phyloP scores from a whole-genome alignment of 352 stramenopile genomes.

The Phytophthora lateralis region DNA sequence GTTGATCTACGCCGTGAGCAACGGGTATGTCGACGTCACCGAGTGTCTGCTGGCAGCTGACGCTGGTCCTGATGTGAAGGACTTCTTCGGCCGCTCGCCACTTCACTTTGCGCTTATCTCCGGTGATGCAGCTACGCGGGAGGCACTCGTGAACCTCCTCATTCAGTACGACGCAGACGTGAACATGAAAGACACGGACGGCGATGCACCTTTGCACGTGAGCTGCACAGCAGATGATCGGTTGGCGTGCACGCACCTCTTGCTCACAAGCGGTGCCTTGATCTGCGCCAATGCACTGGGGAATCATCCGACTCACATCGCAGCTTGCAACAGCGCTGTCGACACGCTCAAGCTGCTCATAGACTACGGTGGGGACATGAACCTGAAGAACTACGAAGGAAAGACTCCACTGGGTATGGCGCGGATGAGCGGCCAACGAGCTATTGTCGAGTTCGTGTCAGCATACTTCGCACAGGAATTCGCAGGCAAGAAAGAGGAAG shows the following conservation, averaged over 20 bases:
- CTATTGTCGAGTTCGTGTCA: constrained; percentile 64
- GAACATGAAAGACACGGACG: constrained; percentile 72
- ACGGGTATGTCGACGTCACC: constrained; percentile 52
- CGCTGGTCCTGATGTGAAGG: constrained; percentile 58
- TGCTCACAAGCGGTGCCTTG: constrained; percentile 61
- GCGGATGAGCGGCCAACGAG: constrained; percentile 64
- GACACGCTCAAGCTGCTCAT: constrained; percentile 71
- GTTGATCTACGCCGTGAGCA: constrained; percentile 79
- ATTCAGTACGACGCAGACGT: constrained; percentile 76
- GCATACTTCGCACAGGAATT: constrained; percentile 66
- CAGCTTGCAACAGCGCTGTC: constrained; percentile 62
- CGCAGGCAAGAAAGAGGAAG: constrained; percentile 8
- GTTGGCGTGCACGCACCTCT: constrained; percentile 54
- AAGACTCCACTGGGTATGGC: constrained; percentile 80
- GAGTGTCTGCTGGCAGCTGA: constrained; percentile 63
- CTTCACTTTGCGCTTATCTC: constrained; percentile 68
- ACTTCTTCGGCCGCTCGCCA: constrained; percentile 69
- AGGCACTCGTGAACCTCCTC: constrained; percentile 55
- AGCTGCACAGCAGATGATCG: constrained; percentile 56
- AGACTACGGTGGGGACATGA: constrained; percentile 84
- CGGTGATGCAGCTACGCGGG: constrained; percentile 18
- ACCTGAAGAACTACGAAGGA: constrained; percentile 82
- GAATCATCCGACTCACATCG: constrained; percentile 79
- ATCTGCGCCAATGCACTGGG: constrained; percentile 64
- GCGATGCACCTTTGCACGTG: constrained; percentile 69